Evolutionary conservation across 2,329 filamentous ascomycete genomes (phyloP).

Genomic region (Phyllosticta citribraziliensis): DNA sequence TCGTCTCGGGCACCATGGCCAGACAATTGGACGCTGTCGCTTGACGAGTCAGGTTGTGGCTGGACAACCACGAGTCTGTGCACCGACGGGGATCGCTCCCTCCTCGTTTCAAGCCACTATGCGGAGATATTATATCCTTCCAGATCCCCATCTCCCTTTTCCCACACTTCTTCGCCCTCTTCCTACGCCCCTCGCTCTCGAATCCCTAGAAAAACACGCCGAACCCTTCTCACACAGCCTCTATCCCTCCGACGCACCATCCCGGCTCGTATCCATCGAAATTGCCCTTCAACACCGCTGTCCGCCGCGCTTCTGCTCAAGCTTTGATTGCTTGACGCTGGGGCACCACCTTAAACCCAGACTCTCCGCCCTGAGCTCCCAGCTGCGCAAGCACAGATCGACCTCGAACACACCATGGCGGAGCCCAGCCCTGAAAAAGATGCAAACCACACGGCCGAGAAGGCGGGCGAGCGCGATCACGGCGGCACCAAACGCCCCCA

Average conservation of each 20-base stretch:
- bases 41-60: neutral
- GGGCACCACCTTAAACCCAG: neutral
- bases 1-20: neutral
- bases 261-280: neutral
- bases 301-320: neutral
- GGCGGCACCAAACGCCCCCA: constrained; percentile 4
- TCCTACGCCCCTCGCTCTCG: neutral
- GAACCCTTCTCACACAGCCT: neutral
- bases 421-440: neutral
- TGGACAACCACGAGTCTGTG: neutral
- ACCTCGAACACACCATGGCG: neutral
- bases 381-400: neutral
- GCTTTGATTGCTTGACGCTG: neutral
- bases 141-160: neutral
- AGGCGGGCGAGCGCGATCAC: neutral
- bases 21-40: neutral
- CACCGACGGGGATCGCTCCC: neutral
- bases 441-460: neutral
- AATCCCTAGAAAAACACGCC: neutral
- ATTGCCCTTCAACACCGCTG: neutral
- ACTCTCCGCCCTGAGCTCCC: neutral
- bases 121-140: neutral
- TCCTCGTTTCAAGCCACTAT: neutral
- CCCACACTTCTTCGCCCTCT: neutral
- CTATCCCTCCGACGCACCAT: neutral